A percentile compares a stretch with the other conserved stretches of the same genome.
phyloP scores from a whole-genome alignment of 352 stramenopile genomes.

The Globisporangium alternatum region DNA sequence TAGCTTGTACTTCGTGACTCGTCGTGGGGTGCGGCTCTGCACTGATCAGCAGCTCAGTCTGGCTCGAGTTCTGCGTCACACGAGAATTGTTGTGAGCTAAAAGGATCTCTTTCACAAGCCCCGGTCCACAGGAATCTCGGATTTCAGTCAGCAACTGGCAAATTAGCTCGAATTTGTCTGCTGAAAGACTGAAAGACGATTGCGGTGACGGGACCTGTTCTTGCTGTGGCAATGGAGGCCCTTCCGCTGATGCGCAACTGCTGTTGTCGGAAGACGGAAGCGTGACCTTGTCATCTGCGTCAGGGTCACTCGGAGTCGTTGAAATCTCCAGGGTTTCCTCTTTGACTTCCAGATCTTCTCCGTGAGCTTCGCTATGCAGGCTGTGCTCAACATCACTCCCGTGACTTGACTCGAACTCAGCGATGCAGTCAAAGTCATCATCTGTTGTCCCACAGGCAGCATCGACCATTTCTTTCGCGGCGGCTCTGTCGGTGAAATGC shows the following conservation, averaged over 20 bases:
- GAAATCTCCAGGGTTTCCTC: background rate
- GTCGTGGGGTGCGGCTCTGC: background rate
- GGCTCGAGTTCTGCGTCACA: background rate
- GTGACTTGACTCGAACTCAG: background rate
- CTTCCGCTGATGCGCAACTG: background rate
- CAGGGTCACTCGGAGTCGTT: too few species aligned
- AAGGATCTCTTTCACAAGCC: constrained; percentile 14
- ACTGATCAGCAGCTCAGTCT: background rate
- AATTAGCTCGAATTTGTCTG: constrained; percentile 35
- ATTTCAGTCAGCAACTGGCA: constrained; percentile 40
- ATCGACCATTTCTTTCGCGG: background rate
- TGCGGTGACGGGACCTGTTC: background rate
- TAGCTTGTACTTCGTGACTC: background rate
- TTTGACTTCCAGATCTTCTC: background rate
- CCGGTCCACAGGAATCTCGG: constrained; percentile 18
- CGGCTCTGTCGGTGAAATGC: background rate
- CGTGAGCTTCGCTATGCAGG: background rate
- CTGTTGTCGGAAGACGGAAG: background rate
- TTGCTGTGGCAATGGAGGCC: background rate
- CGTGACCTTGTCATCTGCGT: background rate
- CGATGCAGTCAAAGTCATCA: background rate
- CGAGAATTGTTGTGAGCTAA: constrained; percentile 4
- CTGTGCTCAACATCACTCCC: background rate
- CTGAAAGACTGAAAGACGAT: constrained; percentile 9
- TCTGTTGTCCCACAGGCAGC: background rate